Evolutionary conservation across 495 filamentous ascomycete species (phyloP), one percentile per base, ranked within the genome.

Genomic region (Daldinia loculata): DNA sequence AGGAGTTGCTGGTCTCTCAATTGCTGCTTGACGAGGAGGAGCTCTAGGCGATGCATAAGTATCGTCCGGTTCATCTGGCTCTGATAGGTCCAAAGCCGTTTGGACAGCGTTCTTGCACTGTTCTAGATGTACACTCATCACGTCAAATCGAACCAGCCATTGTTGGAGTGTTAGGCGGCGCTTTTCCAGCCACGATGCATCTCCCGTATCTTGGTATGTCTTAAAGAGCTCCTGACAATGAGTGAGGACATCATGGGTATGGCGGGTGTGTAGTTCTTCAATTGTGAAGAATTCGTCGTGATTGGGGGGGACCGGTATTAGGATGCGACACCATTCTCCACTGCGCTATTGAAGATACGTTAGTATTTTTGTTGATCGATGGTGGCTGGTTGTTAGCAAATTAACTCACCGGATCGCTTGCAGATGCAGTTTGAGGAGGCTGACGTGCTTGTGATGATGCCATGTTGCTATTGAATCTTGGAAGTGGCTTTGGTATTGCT

Each of bases 131-230:
- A 38, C 12, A 6, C 3, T 22, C 12, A 53, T n/a, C 14, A 26
- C 17, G 6, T 63, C 32, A n/a, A 27, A 39, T 7, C 26, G 26
- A 7, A 29, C 4, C 24, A 63, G 60, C 17, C 24, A 63, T 15
- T 34, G 17, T 17, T 63, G 45, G 26, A 63, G 45, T 6, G 60
- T 63, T 8, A 52, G 22, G 17, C 32, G 60, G 4, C 60, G 45
- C 32, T 26, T 38, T 22, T 53, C 6, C 4, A 63, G 22, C 60
- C 60, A 63, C 11, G 48, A 39, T 14, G 2, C 22, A 19, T 63
- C 45, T 27, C 60, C 30, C 4, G 60, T 63, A 2, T 32, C 41
- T 34, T 36, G 24, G 29, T 50, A 50, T 8, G n/a, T 14, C 6
- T 50, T 3, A 12, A 50, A n/a, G 17, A 61, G 41, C 9, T 17